phyloP scores from a whole-genome alignment of 2,329 filamentous ascomycete genomes.

The Cordyceps fumosorosea region DNA sequence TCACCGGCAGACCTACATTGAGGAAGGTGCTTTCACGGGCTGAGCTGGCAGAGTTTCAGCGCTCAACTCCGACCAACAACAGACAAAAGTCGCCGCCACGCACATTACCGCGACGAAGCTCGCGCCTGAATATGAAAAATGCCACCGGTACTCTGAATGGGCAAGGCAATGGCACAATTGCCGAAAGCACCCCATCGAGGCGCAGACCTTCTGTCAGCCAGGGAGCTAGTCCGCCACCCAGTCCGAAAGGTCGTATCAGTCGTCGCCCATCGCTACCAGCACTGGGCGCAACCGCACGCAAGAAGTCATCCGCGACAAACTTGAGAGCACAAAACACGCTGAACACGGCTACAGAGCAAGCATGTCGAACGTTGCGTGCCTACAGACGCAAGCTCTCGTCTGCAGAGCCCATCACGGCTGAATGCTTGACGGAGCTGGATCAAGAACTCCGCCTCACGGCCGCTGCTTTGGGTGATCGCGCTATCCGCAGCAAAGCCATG shows the following conservation, averaged over 20 bases:
- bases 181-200: slow-evolving; percentile 39
- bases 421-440: slow-evolving; percentile 55
- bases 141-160: slow-evolving; percentile 35
- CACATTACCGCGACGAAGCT: slow-evolving; percentile 47
- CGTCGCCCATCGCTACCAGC: slow-evolving; percentile 50
- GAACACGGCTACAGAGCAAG: slow-evolving; percentile 58
- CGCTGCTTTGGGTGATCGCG: slow-evolving; percentile 52
- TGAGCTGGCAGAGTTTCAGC: slow-evolving; percentile 75
- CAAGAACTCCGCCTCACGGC: slow-evolving; percentile 58
- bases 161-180: slow-evolving; percentile 31
- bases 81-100: slow-evolving; percentile 52
- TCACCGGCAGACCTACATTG: slow-evolving; percentile 63
- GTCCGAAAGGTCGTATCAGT: slow-evolving; percentile 40
- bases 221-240: slow-evolving; percentile 43
- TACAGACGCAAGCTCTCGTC: slow-evolving; percentile 58
- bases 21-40: slow-evolving; percentile 80
- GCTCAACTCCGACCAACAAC: slow-evolving; percentile 32
- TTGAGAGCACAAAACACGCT: slow-evolving; percentile 48
- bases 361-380: slow-evolving; percentile 53
- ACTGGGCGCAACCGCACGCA: slow-evolving; percentile 38
- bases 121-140: slow-evolving; percentile 42
- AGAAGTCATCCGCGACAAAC: slow-evolving; percentile 41
- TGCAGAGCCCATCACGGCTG: slow-evolving; percentile 48
- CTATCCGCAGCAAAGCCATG: slow-evolving; percentile 46
- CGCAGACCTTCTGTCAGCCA: slow-evolving; percentile 40